phyloP scores from a whole-genome alignment of 2,329 filamentous ascomycete genomes.

The Hypoxylon sp. region DNA sequence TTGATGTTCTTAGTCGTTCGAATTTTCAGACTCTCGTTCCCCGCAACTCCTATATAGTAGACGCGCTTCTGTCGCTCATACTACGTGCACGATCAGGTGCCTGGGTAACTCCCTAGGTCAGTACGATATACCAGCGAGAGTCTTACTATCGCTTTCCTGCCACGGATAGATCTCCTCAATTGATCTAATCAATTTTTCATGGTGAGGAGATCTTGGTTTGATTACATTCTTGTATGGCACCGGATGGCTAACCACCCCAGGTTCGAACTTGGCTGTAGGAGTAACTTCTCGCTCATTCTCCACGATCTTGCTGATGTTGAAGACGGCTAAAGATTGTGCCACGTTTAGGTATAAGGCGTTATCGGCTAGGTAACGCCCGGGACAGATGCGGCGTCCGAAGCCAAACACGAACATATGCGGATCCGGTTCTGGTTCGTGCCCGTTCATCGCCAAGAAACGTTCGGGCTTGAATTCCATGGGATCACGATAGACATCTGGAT shows the following conservation, averaged over 20 bases:
- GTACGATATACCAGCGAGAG: conserved; percentile 7
- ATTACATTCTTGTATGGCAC: conserved; percentile 46
- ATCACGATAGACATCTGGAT: conserved; percentile 17
- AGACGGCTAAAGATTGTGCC: conserved; percentile 63
- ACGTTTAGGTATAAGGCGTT: conserved; percentile 54
- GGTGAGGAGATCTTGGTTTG: conserved; percentile 47
- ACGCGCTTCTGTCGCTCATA: no score
- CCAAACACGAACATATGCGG: conserved; percentile 54
- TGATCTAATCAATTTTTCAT: conserved; percentile 48
- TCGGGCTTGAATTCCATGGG: conserved; percentile 15
- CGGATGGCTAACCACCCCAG: conserved; percentile 49
- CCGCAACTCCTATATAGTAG: no score
- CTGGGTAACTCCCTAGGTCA: neutral
- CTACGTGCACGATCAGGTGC: no score
- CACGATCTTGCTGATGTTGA: conserved; percentile 59
- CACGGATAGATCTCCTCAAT: conserved; percentile 46
- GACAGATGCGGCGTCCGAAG: conserved; percentile 57
- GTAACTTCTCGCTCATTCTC: conserved; percentile 57
- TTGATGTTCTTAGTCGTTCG: no score
- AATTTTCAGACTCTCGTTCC: no score
- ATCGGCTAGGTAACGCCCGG: conserved; percentile 55
- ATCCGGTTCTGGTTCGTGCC: conserved; percentile 52
- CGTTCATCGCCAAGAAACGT: conserved; percentile 47
- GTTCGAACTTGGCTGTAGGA: conserved; percentile 31
- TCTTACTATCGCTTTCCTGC: conserved; percentile 40